These are phyloP conservation scores for Nepenthes alata DNA, from an alignment of 179 eudicot species.

Conservation along the genomic window DNA sequence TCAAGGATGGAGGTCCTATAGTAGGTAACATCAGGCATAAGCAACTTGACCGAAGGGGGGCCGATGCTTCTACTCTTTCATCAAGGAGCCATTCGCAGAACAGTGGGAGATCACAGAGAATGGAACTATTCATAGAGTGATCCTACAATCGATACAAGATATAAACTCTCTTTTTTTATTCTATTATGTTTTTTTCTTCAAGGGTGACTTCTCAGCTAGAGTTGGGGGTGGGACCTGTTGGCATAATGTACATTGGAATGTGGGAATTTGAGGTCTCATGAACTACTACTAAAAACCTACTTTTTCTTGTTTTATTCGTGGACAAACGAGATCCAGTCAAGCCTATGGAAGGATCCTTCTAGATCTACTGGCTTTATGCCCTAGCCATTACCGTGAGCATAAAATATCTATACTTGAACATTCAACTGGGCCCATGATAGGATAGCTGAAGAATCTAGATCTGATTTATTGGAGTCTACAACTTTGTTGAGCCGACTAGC, in stretches of 20 bases:
- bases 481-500: slow-evolving; percentile 7
- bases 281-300: neutral
- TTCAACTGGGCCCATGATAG: neutral
- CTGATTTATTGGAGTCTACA: slow-evolving; percentile 2
- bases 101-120: slow-evolving; percentile 5
- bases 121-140: neutral
- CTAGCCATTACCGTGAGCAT: too few species aligned
- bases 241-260: neutral
- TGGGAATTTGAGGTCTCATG: slow-evolving; percentile 2
- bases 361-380: too few species aligned
- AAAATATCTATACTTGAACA: too few species aligned
- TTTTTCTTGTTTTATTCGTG: too few species aligned
- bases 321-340: too few species aligned
- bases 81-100: slow-evolving; percentile 1
- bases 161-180: neutral
- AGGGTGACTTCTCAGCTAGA: too few species aligned
- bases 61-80: slow-evolving; percentile 1
- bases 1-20: slow-evolving; percentile 1
- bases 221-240: neutral
- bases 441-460: slow-evolving; percentile 4
- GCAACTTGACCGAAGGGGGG: slow-evolving; percentile 1
- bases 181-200: neutral
- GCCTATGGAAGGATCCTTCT: too few species aligned
- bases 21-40: slow-evolving; percentile 5
- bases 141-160: slow-evolving; percentile 4